Percentiles rank a stretch among this genome's conserved stretches.
Evolutionary conservation across 345 rosid genomes (phyloP).

Genomic region (Rhizophora apiculata): DNA sequence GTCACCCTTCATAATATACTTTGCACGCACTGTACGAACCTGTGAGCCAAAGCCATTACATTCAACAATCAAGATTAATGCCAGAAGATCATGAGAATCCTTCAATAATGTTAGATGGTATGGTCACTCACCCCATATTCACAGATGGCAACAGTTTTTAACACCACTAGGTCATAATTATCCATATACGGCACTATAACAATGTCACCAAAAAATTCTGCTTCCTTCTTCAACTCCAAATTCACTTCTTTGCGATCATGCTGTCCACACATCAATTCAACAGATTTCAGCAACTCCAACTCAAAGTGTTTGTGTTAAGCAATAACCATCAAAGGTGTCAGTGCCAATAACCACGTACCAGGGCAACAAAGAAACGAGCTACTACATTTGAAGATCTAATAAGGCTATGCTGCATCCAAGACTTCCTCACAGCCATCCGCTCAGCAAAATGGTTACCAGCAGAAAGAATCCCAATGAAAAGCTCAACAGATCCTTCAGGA

Average conservation of each 20-base stretch:
- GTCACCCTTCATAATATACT: constrained; percentile 86
- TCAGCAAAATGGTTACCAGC: constrained; percentile 94
- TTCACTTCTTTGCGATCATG: constrained; percentile 87
- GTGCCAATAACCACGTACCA: constrained; percentile 40
- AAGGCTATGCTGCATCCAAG: constrained; percentile 91
- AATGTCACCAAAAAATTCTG: constrained; percentile 85
- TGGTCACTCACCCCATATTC: constrained; percentile 78
- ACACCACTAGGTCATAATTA: constrained; percentile 92
- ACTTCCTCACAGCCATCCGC: constrained; percentile 93
- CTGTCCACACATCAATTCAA: constrained; percentile 37
- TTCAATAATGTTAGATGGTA: not conserved
- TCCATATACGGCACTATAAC: constrained; percentile 91
- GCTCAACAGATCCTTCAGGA: constrained; percentile 55
- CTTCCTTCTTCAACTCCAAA: constrained; percentile 86
- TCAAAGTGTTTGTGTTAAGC: not conserved
- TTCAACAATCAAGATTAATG: not conserved
- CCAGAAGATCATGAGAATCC: not conserved
- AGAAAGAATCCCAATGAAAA: constrained; percentile 86
- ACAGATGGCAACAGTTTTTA: constrained; percentile 93
- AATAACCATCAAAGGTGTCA: not conserved
- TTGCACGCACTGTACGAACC: constrained; percentile 60
- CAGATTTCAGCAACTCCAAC: constrained; percentile 4
- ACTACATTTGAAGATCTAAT: constrained; percentile 77
- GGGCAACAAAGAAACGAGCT: constrained; percentile 90
- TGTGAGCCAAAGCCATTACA: constrained; percentile 27